Evolutionary conservation across 768 basidiomycete genomes (phyloP), one percentile per base, ranked within the genome.

Genomic region (Strobilomyces dryophilus): DNA sequence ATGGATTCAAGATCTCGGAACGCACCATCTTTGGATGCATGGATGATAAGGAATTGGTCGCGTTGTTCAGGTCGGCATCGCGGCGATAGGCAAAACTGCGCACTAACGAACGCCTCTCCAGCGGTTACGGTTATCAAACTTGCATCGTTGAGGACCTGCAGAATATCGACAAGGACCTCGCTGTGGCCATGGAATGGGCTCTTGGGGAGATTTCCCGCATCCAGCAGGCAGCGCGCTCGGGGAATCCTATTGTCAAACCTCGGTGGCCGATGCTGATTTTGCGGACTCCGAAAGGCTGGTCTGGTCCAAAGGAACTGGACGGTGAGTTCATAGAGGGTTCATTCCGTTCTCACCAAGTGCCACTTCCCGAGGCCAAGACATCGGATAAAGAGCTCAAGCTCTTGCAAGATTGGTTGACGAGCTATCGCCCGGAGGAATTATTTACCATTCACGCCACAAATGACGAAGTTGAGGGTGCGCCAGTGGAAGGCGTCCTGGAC

Each of bases 1-100:
- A 93, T 57, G 87, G 89, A 17, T 92, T 90, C 79, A 89, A 93
- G 76, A 94, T 95, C 55, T 90, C 88, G 0, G 90, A 94, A 65
- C 80, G 91, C 35, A 95, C 93, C 15, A 87, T 97, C 53, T 87
- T 84, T 53, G 93, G 92, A 37, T 85, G 85, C 18, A 93, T 95
- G 91, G 92, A 95, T 62, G 78, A 95, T 65, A 84, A 87, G 61
- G 93, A 95, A 65, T 71, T 94, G 27, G 78, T 73, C 17, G 73
- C 84, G 0, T 73, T 92, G 24, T 93, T 90, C 78, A 83, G 81
- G 88, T 85, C 51, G 24, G 50, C 18, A 17, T 21, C 8, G 0
- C 24, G 4, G 24, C 26, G 3, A 39, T 27, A n/a, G 8, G 21
- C 18, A 32, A 9, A 24, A 41, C 34, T 18, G n/a, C 15, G 11